Percentiles rank a stretch among this genome's conserved stretches.
Conservation (phyloP, 2,329 filamentous ascomycete genomes). For the Xylariaceae sp. region DNA sequence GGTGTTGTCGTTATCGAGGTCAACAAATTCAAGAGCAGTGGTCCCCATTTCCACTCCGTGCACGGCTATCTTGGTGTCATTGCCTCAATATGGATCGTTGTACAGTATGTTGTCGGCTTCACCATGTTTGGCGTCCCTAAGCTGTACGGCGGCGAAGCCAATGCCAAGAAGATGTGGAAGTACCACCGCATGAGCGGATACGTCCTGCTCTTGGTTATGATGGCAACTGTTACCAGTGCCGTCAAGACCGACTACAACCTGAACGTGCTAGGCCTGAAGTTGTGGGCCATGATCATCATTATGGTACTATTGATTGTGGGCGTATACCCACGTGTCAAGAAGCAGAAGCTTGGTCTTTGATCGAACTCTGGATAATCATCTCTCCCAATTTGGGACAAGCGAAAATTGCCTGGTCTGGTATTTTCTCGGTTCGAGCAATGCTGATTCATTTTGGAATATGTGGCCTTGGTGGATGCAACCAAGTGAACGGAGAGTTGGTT, state of each 20-base stretch:
- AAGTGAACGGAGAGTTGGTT: too few relatives aligned
- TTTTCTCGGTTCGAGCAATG: too few relatives aligned
- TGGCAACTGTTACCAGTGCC: slow-evolving; percentile 71
- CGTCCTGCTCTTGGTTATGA: slow-evolving; percentile 61
- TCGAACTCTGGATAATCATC: too few relatives aligned
- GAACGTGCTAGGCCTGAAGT: slow-evolving; percentile 63
- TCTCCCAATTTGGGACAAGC: too few relatives aligned
- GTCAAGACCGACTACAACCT: slow-evolving; percentile 72
- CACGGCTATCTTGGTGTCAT: slow-evolving; percentile 81
- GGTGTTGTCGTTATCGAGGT: slow-evolving; percentile 71
- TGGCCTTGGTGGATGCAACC: too few relatives aligned
- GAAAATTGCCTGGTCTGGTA: too few relatives aligned
- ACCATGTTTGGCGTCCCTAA: slow-evolving; percentile 74
- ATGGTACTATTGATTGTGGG: slow-evolving; percentile 65
- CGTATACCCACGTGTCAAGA: slow-evolving; percentile 72
- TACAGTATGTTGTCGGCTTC: slow-evolving; percentile 76
- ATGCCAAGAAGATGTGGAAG: slow-evolving; percentile 82
- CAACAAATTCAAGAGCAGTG: slow-evolving; percentile 71
- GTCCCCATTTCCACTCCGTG: slow-evolving; percentile 70
- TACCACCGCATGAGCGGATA: slow-evolving; percentile 83
- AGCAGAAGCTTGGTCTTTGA: slow-evolving; percentile 70
- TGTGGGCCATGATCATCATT: slow-evolving; percentile 71
- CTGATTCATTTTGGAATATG: too few relatives aligned
- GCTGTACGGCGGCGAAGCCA: slow-evolving; percentile 73
- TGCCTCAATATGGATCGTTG: slow-evolving; percentile 63